Conservation (phyloP, 2,329 filamentous ascomycete genomes). For the Diaporthe citrichinensis region DNA sequence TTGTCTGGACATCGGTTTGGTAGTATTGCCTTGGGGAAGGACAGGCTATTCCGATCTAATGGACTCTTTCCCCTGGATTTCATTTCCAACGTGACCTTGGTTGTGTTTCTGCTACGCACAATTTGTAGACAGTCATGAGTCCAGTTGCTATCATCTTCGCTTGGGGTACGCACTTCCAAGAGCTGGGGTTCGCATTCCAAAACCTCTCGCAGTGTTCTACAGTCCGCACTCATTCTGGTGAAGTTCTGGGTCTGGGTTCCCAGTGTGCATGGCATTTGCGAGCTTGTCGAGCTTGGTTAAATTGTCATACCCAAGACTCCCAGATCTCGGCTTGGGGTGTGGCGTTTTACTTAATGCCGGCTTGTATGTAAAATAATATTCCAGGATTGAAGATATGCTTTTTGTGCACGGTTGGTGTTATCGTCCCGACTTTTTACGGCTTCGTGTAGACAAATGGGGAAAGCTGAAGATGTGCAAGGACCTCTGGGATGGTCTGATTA, state of each 20-base stretch:
- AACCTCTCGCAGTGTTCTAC: not conserved
- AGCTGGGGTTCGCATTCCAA: not conserved
- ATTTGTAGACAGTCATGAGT: not conserved
- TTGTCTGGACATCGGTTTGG: not conserved
- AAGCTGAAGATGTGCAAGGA: not conserved
- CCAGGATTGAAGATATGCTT: not conserved
- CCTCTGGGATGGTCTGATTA: not conserved
- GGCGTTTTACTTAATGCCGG: not conserved
- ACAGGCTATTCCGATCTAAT: not conserved
- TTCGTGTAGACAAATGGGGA: too few species aligned
- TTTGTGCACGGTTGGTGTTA: not conserved
- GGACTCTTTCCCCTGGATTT: not conserved
- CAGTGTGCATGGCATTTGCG: not conserved
- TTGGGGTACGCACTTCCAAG: not conserved
- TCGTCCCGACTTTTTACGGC: not conserved
- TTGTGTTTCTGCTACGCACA: not conserved
- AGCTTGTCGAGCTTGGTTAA: not conserved
- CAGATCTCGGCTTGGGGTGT: not conserved
- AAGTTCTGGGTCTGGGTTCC: not conserved
- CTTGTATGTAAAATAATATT: not conserved
- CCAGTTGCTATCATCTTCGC: not conserved
- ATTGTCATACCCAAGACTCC: not conserved
- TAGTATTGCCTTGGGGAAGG: accelerated
- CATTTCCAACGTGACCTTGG: not conserved
- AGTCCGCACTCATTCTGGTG: not conserved